Base-by-base conservation (phyloP, 2,329 filamentous ascomycete species). In the Aureobasidium sp. region DNA sequence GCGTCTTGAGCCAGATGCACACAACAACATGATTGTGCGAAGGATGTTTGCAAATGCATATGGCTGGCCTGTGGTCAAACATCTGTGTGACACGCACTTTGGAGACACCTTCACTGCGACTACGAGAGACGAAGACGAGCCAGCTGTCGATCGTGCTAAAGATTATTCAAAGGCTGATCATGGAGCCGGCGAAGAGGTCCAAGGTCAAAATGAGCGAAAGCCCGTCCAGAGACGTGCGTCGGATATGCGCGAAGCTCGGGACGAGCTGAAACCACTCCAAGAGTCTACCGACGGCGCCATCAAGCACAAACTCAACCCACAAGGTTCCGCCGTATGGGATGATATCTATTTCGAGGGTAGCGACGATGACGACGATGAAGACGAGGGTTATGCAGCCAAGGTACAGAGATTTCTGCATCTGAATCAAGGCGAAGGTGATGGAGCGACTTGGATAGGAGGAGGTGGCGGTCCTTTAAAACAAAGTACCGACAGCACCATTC, bases 21-120 rank as follows among this genome's bases (percentile, higher is more conserved):
- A 99, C 77, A 99, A 99, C 75, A 99, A 99, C 74, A 96, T 99
- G 67, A 88, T 97, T 63, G 94, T 99, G 29, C 88, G 94, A 16
- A 87, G 94, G 61, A 96, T 91, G 87, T 99, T 99, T 73, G 88
- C 91, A 62, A 99, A 99, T 70, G 94, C 94, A 0, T 96, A 96
- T 69, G 94, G 94, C 2, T 99, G 94, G 94, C 94, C 94, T 0
- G 94, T 99, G 0, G 80, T 97, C 54, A 92, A 97, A 75, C 94
- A 99, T 75, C 77, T 97, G 25, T 93, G 94, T 58, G 92, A 97
- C 69, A 91, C 91, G 0, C 94, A 99, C 75, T 99, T 99, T 72
- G 89, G 86, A 59, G 89, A 95, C 70, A 86, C 85, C 0, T 83
- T 83, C 52, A 76, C 81, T 1, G 86, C 89, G 0, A 80, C 81